Evolutionary conservation across 495 filamentous ascomycete genomes (phyloP).

Genomic region (Wilcoxina mikolae): DNA sequence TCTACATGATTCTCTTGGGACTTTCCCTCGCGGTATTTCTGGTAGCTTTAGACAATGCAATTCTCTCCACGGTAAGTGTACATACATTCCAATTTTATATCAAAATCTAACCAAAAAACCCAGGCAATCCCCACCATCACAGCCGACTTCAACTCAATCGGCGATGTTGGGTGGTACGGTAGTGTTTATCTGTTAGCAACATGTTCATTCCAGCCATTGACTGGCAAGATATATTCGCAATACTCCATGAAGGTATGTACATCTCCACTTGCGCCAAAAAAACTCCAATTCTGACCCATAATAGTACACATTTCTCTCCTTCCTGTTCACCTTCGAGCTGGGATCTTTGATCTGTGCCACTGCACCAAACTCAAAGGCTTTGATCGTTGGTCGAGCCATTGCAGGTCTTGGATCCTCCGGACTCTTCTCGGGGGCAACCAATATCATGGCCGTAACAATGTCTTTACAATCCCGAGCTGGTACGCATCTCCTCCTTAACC

Average conservation of each 20-base stretch:
- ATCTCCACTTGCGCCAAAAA: constrained; percentile 23
- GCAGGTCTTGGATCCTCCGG: constrained; percentile 43
- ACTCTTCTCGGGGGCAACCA: constrained; percentile 44
- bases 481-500: no score
- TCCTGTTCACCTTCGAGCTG: constrained; percentile 36
- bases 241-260: constrained; percentile 32
- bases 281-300: constrained; percentile 16
- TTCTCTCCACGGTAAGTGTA: neutral
- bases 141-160: constrained; percentile 34
- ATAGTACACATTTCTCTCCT: constrained; percentile 9
- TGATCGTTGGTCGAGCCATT: constrained; percentile 49
- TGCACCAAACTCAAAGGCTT: constrained; percentile 41
- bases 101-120: neutral
- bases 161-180: constrained; percentile 43
- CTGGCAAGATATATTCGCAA: constrained; percentile 36
- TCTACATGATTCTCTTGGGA: neutral
- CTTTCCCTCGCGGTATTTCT: neutral
- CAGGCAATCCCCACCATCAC: constrained; percentile 38
- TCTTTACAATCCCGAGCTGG: constrained; percentile 57
- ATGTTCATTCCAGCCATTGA: constrained; percentile 36
- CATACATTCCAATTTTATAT: neutral
- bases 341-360: constrained; percentile 49
- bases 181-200: constrained; percentile 38
- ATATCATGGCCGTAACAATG: constrained; percentile 63
- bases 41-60: neutral